These are phyloP conservation scores for Sphaerostilbella broomeana DNA, from an alignment of 2,329 filamentous ascomycete species.

Conservation along the genomic window DNA sequence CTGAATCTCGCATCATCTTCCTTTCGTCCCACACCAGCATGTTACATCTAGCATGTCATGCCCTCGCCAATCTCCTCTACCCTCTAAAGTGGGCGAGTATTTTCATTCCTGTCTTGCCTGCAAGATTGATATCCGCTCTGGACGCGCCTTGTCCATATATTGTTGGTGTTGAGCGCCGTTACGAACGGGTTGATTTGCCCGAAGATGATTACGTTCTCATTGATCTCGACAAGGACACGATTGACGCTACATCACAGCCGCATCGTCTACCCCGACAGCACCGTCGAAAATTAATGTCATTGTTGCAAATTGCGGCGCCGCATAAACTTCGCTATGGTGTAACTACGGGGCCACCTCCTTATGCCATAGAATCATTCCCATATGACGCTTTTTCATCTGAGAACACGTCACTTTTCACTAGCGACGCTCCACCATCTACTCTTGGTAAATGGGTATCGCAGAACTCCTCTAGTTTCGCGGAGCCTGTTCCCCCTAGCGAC, in stretches of 20 bases:
- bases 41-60: constrained; percentile 86
- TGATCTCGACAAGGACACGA: constrained; percentile 83
- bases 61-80: constrained; percentile 79
- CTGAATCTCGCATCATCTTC: constrained; percentile 92
- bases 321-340: constrained; percentile 85
- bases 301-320: constrained; percentile 84
- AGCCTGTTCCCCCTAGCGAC: constrained; percentile 47
- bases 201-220: constrained; percentile 95
- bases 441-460: constrained; percentile 82
- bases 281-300: constrained; percentile 77
- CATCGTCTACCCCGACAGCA: constrained; percentile 78
- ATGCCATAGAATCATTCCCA: constrained; percentile 88
- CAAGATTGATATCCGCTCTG: constrained; percentile 78
- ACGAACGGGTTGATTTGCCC: constrained; percentile 77
- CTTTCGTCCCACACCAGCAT: constrained; percentile 93
- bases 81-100: constrained; percentile 90
- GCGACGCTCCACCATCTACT: constrained; percentile 61
- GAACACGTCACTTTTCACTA: constrained; percentile 70
- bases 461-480: constrained; percentile 82
- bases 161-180: constrained; percentile 87
- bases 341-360: constrained; percentile 78
- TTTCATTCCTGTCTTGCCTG: constrained; percentile 85
- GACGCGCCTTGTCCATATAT: constrained; percentile 97
- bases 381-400: constrained; percentile 87
- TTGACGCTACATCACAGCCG: constrained; percentile 78